Evolutionary conservation across 2,329 filamentous ascomycete genomes (phyloP).

Genomic region (Venturia pyrina): DNA sequence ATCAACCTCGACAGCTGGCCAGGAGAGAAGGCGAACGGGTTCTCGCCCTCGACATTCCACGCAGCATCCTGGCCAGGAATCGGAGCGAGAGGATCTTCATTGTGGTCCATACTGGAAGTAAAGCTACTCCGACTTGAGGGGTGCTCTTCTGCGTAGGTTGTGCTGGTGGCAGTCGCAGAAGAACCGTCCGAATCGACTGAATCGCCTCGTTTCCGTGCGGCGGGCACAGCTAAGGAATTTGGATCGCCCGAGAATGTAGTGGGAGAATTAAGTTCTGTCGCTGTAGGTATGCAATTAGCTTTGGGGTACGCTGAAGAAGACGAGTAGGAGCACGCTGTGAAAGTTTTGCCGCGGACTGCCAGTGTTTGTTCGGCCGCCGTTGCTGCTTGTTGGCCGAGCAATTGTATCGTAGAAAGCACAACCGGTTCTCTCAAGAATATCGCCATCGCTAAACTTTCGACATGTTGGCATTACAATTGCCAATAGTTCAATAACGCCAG

Average conservation of each 20-base stretch:
- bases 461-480: too few relatives aligned
- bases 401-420: background rate
- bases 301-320: background rate
- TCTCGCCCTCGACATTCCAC: constrained; percentile 59
- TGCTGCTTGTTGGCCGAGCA: background rate
- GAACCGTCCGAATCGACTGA: constrained; percentile 43
- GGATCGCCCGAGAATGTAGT: constrained; percentile 10
- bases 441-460: too few relatives aligned
- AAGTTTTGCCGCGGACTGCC: background rate
- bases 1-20: constrained; percentile 68
- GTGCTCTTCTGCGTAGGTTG: constrained; percentile 10
- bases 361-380: background rate
- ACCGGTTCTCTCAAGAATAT: background rate
- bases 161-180: background rate
- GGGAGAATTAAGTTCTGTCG: constrained; percentile 9
- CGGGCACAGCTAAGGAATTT: constrained; percentile 39
- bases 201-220: constrained; percentile 51
- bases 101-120: constrained; percentile 19
- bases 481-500: too few relatives aligned
- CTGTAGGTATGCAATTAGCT: constrained; percentile 4
- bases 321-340: background rate
- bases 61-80: constrained; percentile 55
- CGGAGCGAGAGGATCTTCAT: constrained; percentile 22
- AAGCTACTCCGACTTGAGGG: background rate
- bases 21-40: constrained; percentile 74